Evolutionary conservation across 2,329 filamentous ascomycete species (phyloP), one percentile per base, ranked within the genome.

Genomic region (Niveomyces coronatus): DNA sequence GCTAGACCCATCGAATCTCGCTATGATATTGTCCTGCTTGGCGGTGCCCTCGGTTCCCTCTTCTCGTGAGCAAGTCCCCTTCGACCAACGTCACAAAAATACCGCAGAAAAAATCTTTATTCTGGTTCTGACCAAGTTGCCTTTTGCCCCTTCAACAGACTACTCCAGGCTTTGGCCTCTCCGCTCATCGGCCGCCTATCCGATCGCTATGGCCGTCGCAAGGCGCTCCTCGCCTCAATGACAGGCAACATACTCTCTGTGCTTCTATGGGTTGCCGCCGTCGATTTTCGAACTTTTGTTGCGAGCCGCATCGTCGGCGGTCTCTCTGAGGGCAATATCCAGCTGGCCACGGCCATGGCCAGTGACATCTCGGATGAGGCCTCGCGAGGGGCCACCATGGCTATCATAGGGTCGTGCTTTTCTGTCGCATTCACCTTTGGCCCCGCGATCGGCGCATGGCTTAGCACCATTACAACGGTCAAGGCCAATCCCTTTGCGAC

Each of bases 361-460:
- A 91, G 89, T 27, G 91, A 98, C 57, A 88, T 98, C 47, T 94
- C 85, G 30, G 87, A 93, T 51, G 82, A 89, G 49, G 72, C 74
- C 41, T 82, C 81, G 52, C 77, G 91, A 19, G 86, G 89, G 16
- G 79, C 85, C 15, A 95, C 91, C 29, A 95, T 98, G 86, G 91
- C 91, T 7, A 70, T 98, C 39, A 89, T 98, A 19, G 91, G 91
- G 42, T 88, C 84, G 11, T 96, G 91, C 64, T 98, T 98, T 64
- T 94, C 85, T 44, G 80, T 98, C 49, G 91, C 91, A 14, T 98
- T 98, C 57, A 98, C 91, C 1, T 93, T 95, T 56, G 91, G 91
- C 0, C 91, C 91, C 0, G 87, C 87, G 9, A 71, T 98, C 7
- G 91, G 91, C 43, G 91, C 91, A 3, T 89, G 79, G 56, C 67